Evolutionary conservation across 768 basidiomycete species (phyloP).

Genomic region (Agaricus subrufescens): DNA sequence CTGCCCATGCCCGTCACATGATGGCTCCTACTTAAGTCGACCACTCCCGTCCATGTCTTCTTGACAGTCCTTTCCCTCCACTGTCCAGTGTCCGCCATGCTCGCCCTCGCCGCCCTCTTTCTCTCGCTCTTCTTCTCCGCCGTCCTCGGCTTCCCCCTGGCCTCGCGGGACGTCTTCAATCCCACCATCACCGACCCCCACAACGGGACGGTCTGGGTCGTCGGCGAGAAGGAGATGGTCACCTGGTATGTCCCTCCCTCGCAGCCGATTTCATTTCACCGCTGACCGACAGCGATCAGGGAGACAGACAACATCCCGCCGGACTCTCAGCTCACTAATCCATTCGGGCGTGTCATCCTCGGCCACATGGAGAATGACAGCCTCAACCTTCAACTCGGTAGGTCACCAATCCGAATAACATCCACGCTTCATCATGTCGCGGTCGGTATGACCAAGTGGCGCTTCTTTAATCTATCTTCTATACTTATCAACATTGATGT

Average conservation of each 20-base stretch:
- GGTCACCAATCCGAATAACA: constrained; percentile 13
- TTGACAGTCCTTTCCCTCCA: constrained; percentile 11
- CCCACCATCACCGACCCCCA: constrained; percentile 49
- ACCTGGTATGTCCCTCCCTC: constrained; percentile 40
- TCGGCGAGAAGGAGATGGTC: constrained; percentile 42
- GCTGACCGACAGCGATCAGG: constrained; percentile 27
- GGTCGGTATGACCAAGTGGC: too few relatives aligned
- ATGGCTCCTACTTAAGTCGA: constrained; percentile 19
- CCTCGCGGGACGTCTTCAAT: constrained; percentile 39
- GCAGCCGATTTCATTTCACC: background rate
- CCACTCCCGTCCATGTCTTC: constrained; percentile 16
- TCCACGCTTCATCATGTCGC: too few relatives aligned
- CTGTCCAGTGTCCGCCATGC: constrained; percentile 17
- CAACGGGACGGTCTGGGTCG: constrained; percentile 42
- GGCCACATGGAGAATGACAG: constrained; percentile 42
- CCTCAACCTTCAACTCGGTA: constrained; percentile 52
- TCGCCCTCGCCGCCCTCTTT: constrained; percentile 22
- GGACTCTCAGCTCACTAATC: constrained; percentile 41
- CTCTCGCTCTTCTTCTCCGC: constrained; percentile 24
- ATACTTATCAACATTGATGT: background rate
- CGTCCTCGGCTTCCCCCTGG: constrained; percentile 32
- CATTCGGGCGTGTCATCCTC: constrained; percentile 44
- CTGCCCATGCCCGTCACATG: constrained; percentile 11
- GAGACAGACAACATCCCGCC: constrained; percentile 43
- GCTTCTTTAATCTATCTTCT: too few relatives aligned